Base-by-base conservation (phyloP, 208 protist genomes). In the Trichomonas tenax region DNA sequence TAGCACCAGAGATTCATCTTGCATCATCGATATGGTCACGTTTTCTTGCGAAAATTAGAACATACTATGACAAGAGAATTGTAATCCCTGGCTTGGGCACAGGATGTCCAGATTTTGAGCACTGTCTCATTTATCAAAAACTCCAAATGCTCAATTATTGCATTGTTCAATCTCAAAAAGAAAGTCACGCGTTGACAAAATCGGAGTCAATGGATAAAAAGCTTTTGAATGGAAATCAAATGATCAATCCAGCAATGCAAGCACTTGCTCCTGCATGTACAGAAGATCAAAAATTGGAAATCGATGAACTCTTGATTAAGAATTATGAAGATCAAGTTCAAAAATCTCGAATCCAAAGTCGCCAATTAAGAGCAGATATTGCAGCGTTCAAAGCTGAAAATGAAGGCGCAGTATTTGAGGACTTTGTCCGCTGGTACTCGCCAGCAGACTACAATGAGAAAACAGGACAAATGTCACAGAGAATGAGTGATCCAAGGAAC, bases 391-490 rank as follows among this genome's bases (percentile, higher is more conserved):
- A 93, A 51, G 10, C 15, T 38, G 40, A 14, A 38, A 93, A 93
- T 51, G 14, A 34, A 51, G 45, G 14, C 38, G 9, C 86, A 8
- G 44, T 40, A 38, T 93, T 93, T 38, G 40, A 48, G 9, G 86
- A 93, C 31, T 93, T 93, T 51, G n/a, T 93, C 17, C 34, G 45
- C n/a, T 93, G 86, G 86, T 93, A 51, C 51, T 93, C 86, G 15
- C 86, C 86, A 48, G 31, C 15, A 14, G 86, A 93, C 38, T 93
- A 48, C 17, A 41, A 93, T 38, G 40, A 41, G n/a, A n/a, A 48
- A 93, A 38, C 40, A 34, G 36, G 36, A 51, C 2, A 93, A 38
- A 0, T 93, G 0, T 51, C 86, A 17, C n/a, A 23, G 26, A 23
- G 86, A 40, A 93, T 93, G 86, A 44, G 26, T 21, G 26, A 48